phyloP scores from a whole-genome alignment of 1,139 yeast species.

The Candida sp. region DNA sequence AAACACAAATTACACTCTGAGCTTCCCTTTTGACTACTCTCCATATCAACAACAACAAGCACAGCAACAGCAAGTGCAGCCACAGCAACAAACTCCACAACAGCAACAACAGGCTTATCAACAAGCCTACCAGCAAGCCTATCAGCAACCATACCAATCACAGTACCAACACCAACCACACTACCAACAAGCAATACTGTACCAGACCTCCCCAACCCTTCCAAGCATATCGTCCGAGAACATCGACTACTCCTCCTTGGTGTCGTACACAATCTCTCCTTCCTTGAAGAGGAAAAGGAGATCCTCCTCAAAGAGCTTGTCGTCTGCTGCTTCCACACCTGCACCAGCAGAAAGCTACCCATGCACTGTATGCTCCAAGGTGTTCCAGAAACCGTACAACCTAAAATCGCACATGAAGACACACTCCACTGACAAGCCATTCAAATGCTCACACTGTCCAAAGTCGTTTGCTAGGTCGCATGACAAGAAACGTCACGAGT shows the following conservation, averaged over 20 bases:
- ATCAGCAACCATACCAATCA: neutral
- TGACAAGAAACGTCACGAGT: constrained; percentile 60
- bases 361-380: constrained; percentile 53
- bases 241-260: constrained; percentile 43
- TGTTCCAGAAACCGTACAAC: constrained; percentile 58
- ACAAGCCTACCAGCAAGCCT: constrained; percentile 4
- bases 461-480: constrained; percentile 61
- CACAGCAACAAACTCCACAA: constrained; percentile 5
- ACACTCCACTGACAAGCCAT: constrained; percentile 61
- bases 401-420: constrained; percentile 59
- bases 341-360: constrained; percentile 27
- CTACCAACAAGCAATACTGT: constrained; percentile 5
- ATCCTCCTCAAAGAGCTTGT: constrained; percentile 7
- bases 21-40: neutral
- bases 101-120: neutral
- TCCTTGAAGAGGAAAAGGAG: constrained; percentile 38
- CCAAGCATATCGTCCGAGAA: constrained; percentile 6
- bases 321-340: constrained; percentile 5
- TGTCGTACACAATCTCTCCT: constrained; percentile 41
- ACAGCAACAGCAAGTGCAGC: constrained; percentile 6
- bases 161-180: constrained; percentile 5
- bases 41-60: constrained; percentile 1
- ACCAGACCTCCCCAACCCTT: constrained; percentile 3
- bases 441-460: constrained; percentile 49
- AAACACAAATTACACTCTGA: neutral